These are phyloP conservation scores for Xanthoconium stramineum DNA, from an alignment of 768 basidiomycete genomes.

Conservation along the genomic window DNA sequence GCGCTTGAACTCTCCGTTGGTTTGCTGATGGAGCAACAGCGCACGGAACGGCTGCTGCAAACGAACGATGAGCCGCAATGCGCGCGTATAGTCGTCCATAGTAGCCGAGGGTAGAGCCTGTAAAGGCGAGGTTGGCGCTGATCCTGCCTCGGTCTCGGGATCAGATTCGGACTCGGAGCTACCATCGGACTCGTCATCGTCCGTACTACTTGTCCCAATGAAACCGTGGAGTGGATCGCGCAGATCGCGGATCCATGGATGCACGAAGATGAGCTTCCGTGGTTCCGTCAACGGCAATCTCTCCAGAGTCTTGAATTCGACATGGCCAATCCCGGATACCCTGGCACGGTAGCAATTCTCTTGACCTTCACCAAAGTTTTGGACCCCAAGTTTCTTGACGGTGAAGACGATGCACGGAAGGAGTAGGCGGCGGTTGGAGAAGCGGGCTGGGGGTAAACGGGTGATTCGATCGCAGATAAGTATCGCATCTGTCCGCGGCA, in stretches of 20 bases:
- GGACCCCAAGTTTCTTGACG: background rate
- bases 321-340: background rate
- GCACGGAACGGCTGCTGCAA: background rate
- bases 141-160: too few species aligned
- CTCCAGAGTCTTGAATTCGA: background rate
- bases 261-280: background rate
- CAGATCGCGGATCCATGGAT: conserved; percentile 10
- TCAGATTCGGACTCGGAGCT: background rate
- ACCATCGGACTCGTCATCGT: background rate
- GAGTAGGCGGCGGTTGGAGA: background rate
- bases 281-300: background rate
- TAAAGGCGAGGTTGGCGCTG: too few species aligned
- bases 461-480: background rate
- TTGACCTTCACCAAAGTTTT: too few species aligned
- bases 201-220: background rate
- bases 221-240: background rate
- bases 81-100: background rate
- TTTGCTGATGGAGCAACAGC: background rate
- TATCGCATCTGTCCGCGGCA: background rate
- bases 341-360: background rate
- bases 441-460: too few species aligned
- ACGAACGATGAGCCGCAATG: background rate
- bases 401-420: conserved; percentile 3
- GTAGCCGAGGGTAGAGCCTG: background rate
- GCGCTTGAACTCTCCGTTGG: background rate